Evolutionary conservation across 768 basidiomycete genomes (phyloP).

Genomic region (Pleurotus salmoneostramineus): DNA sequence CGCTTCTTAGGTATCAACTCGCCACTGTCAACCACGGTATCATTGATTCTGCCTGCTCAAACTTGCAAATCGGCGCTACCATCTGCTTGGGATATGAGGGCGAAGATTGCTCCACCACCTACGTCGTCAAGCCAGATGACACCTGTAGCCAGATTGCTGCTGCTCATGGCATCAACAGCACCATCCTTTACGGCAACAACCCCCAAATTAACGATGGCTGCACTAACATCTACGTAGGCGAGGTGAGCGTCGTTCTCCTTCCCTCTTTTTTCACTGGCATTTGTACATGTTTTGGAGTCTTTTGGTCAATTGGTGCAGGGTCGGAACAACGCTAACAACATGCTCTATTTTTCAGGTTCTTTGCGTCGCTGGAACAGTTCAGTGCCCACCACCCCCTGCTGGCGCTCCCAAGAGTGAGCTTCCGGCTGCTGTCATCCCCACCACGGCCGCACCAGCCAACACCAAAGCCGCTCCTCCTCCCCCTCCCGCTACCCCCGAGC

Average conservation of each 20-base stretch:
- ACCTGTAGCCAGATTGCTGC: slow-evolving; percentile 49
- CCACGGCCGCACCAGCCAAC: background rate
- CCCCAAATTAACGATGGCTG: slow-evolving; percentile 59
- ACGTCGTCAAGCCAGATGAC: slow-evolving; percentile 55
- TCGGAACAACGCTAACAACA: background rate
- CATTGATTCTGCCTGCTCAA: slow-evolving; percentile 53
- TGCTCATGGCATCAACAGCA: slow-evolving; percentile 39
- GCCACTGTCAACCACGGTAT: slow-evolving; percentile 50
- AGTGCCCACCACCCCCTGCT: slow-evolving; percentile 1
- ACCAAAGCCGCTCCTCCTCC: background rate
- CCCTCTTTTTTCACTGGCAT: background rate
- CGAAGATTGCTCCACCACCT: slow-evolving; percentile 60
- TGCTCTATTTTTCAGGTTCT: background rate
- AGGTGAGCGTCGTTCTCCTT: slow-evolving; percentile 38
- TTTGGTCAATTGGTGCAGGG: background rate
- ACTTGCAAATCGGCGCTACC: slow-evolving; percentile 44
- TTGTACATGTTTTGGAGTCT: background rate
- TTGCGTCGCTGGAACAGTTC: background rate
- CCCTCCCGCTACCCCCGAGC: background rate
- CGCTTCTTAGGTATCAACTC: slow-evolving; percentile 61
- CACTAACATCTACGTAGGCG: slow-evolving; percentile 70
- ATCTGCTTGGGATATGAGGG: slow-evolving; percentile 61
- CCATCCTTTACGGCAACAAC: slow-evolving; percentile 65
- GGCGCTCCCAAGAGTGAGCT: background rate
- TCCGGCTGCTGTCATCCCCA: slow-evolving; percentile 1